Base-by-base conservation (phyloP, 225 moss, liverwort and hornwort genomes). In the Anthoceros angustus region DNA sequence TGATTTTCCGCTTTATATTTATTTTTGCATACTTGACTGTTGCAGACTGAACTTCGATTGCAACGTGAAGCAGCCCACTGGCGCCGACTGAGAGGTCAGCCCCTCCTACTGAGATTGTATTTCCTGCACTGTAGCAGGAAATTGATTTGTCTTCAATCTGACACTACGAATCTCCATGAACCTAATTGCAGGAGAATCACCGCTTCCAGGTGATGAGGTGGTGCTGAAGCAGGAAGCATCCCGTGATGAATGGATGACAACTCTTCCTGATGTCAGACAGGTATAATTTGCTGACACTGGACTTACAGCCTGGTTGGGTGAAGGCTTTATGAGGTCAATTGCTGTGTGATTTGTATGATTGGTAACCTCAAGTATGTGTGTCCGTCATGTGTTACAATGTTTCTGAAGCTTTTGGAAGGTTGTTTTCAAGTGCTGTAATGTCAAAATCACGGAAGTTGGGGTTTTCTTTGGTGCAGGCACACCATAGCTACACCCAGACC, bases 211-310 rank as follows among this genome's bases (percentile, higher is more conserved):
- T 63, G 94, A 90, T 69, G 90, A 87, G 40, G 80, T 88, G 60
- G 69, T 91, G 75, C 82, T 95, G 43, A 79, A 77, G 43, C 79
- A 85, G 71, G 88, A 86, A 64, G 81, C 74, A 32, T 74, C 72
- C 25, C 83, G 94, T 40, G 94, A 95, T 73, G 88, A 90, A 63
- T 95, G 94, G 94, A 95, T 95, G 94, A 95, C 90, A 41, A 84
- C 78, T 40, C 83, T 95, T 46, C 94, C 94, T 18, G 90, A 88
- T n/a, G 94, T 88, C 76, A 80, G 86, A 81, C 84, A 90, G 90
- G 90, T 87, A 11, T 40, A 66, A 39, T 25, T 1, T 67, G 4
- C 18, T 64, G 24, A 55, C 10, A n/a, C n/a, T n/a, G n/a, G n/a
- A n/a, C n/a, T n/a, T n/a, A n/a, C n/a, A 23, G 40, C 66, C n/a